A percentile compares a stretch with the other conserved stretches of the same genome.
Conservation (phyloP, 2,329 filamentous ascomycete genomes). For the Trichoderma harzianum region DNA sequence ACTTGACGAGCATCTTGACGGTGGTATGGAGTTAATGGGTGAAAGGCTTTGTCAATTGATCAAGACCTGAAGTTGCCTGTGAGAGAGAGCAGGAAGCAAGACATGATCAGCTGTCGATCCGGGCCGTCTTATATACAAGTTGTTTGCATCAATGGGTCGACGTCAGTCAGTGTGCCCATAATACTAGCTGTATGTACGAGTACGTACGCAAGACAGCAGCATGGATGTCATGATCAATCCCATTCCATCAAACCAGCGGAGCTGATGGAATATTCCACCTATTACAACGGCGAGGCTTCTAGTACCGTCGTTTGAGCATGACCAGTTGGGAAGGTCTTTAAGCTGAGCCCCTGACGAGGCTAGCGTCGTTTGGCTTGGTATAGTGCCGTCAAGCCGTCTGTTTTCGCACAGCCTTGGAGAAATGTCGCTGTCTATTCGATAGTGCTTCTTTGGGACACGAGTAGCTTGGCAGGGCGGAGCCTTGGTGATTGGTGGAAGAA, state of each 20-base stretch:
- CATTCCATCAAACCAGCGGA: neutral
- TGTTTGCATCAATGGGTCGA: neutral
- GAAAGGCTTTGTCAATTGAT: neutral
- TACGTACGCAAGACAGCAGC: neutral
- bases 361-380: neutral
- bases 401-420: neutral
- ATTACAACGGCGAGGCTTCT: neutral
- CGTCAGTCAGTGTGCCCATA: neutral
- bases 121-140: conserved; percentile 1
- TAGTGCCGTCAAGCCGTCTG: neutral
- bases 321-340: conserved; percentile 11
- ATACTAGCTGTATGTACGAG: neutral
- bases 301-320: conserved; percentile 1
- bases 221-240: neutral
- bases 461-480: neutral
- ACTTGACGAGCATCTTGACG: conserved; percentile 16
- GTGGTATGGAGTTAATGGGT: neutral
- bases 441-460: neutral
- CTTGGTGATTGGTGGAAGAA: conserved; percentile 10
- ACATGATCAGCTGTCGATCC: conserved; percentile 1
- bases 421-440: neutral
- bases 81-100: neutral
- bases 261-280: conserved; percentile 15
- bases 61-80: neutral
- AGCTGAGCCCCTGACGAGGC: neutral